Evolutionary conservation across 2,329 filamentous ascomycete species (phyloP).

Genomic region (Neopestalotiopsis clavispora): DNA sequence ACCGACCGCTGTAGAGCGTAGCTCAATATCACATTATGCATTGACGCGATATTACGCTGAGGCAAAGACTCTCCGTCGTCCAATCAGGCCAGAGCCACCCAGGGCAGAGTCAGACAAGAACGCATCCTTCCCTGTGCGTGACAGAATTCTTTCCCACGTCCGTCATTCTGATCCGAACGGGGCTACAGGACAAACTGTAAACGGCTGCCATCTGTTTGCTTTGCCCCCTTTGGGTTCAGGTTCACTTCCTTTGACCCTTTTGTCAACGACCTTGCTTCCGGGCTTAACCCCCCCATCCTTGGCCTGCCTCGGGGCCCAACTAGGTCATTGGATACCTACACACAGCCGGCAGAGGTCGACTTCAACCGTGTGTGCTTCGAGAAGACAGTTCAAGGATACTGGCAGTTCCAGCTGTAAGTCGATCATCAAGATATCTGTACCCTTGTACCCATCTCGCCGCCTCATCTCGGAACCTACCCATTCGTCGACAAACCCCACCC

Average conservation of each 20-base stretch:
- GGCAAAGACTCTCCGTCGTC: slow-evolving; percentile 38
- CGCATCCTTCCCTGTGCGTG: slow-evolving; percentile 42
- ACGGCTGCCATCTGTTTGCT: slow-evolving; percentile 22
- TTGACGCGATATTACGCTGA: slow-evolving; percentile 47
- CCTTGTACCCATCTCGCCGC: slow-evolving; percentile 38
- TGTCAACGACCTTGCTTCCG: slow-evolving; percentile 37
- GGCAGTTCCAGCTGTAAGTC: slow-evolving; percentile 33
- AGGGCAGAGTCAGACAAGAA: slow-evolving; percentile 34
- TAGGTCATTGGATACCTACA: slow-evolving; percentile 31
- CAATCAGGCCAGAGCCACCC: slow-evolving; percentile 39
- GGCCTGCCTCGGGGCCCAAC: slow-evolving; percentile 33
- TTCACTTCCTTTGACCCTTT: slow-evolving; percentile 44
- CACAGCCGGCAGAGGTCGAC: slow-evolving; percentile 26
- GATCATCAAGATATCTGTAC: slow-evolving; percentile 37
- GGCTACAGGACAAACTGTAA: slow-evolving; percentile 16
- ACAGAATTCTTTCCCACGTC: slow-evolving; percentile 43
- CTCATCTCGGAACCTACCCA: slow-evolving; percentile 34
- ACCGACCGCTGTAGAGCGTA: slow-evolving; percentile 45
- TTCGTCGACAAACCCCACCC: slow-evolving; percentile 39
- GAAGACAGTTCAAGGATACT: neutral
- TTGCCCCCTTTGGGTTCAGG: slow-evolving; percentile 40
- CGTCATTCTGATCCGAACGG: slow-evolving; percentile 30
- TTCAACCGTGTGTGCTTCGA: slow-evolving; percentile 18
- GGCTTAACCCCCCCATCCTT: slow-evolving; percentile 32
- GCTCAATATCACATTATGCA: slow-evolving; percentile 43